Evolutionary conservation across 768 basidiomycete genomes (phyloP).

Genomic region (Tricholoma bakamatsutake): DNA sequence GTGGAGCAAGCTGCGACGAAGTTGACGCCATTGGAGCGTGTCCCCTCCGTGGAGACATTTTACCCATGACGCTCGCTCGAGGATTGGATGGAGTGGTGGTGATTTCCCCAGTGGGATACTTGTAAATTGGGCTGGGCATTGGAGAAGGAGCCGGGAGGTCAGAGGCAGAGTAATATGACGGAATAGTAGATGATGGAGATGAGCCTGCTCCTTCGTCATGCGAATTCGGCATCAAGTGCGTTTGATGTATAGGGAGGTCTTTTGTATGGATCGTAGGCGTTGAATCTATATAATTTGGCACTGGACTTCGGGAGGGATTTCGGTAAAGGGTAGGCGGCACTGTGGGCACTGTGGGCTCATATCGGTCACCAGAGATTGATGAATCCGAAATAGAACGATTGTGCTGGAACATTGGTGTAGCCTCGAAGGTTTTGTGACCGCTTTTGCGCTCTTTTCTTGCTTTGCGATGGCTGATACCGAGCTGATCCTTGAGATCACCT

Average conservation of each 20-base stretch:
- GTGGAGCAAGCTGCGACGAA: conserved; percentile 14
- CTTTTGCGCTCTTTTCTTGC: conserved; percentile 34
- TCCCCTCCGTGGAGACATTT: conserved; percentile 16
- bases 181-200: conserved; percentile 29
- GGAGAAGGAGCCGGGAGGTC: conserved; percentile 63
- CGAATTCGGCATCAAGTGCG: conserved; percentile 23
- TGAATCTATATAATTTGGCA: conserved; percentile 36
- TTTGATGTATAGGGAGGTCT: conserved; percentile 22
- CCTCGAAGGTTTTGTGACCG: conserved; percentile 40
- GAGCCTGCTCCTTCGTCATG: conserved; percentile 13
- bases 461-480: conserved; percentile 66
- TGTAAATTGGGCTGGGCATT: conserved; percentile 45
- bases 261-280: conserved; percentile 32
- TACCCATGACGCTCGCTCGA: conserved; percentile 30
- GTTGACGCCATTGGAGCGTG: conserved; percentile 23
- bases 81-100: conserved; percentile 38
- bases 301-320: conserved; percentile 25
- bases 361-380: conserved; percentile 32
- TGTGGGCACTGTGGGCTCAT: conserved; percentile 42
- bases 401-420: conserved; percentile 70
- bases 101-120: conserved; percentile 39
- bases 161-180: conserved; percentile 67
- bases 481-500: conserved; percentile 76
- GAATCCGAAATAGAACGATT: conserved; percentile 61
- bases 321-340: conserved; percentile 9